phyloP scores from a whole-genome alignment of 2,329 filamentous ascomycete species.

The Epichloe festucae region DNA sequence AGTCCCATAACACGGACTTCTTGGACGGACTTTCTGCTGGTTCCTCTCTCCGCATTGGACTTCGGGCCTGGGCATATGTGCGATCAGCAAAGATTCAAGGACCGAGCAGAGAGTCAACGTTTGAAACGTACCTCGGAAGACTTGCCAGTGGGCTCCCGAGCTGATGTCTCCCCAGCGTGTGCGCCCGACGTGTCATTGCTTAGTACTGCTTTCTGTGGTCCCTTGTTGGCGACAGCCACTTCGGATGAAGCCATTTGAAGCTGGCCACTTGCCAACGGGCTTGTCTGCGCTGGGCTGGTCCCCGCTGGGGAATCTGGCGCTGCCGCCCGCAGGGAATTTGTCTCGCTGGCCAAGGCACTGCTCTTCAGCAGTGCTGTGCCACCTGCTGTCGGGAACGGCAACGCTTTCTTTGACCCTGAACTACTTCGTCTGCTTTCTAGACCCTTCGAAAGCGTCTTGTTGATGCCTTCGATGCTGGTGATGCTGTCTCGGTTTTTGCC shows the following conservation, averaged over 20 bases:
- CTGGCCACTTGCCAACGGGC: constrained; percentile 13
- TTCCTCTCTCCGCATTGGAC: constrained; percentile 25
- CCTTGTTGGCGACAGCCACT: neutral
- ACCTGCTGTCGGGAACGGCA: constrained; percentile 36
- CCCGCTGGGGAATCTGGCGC: constrained; percentile 28
- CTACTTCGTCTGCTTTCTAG: constrained; percentile 86
- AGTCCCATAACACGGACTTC: constrained; percentile 47
- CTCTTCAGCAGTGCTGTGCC: constrained; percentile 32
- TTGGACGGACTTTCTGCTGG: constrained; percentile 28
- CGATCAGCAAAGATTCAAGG: constrained; percentile 20
- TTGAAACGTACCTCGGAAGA: constrained; percentile 37
- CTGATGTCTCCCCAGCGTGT: constrained; percentile 15
- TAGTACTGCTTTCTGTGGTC: neutral
- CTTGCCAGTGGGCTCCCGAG: constrained; percentile 12
- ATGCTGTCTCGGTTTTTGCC: constrained; percentile 32
- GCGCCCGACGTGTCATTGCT: constrained; percentile 7
- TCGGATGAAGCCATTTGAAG: constrained; percentile 9
- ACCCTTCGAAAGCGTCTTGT: constrained; percentile 71
- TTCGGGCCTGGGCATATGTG: constrained; percentile 14
- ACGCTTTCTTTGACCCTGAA: constrained; percentile 66
- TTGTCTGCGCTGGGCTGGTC: constrained; percentile 28
- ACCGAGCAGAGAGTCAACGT: constrained; percentile 37
- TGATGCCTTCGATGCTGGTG: constrained; percentile 56
- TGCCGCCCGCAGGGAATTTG: constrained; percentile 41
- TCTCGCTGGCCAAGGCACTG: constrained; percentile 43